Evolutionary conservation across 345 rosid genomes (phyloP).

Genomic region (Aethionema arabicum): DNA sequence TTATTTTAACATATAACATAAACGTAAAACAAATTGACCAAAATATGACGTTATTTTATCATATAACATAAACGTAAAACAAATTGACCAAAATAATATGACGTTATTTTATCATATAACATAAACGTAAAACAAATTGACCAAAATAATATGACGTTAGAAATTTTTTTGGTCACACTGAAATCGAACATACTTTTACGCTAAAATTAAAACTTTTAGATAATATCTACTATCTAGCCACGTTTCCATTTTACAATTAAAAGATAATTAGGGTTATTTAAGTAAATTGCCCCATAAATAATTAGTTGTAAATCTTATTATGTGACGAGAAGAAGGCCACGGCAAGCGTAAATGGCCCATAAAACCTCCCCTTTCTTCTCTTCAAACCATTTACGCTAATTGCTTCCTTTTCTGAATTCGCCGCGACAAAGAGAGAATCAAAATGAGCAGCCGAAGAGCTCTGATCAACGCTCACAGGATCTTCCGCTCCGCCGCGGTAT

Average conservation of each 20-base stretch:
- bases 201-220: too few relatives aligned
- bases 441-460: constrained; percentile 52
- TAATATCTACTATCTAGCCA: too few relatives aligned
- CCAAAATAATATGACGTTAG: too few relatives aligned
- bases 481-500: constrained; percentile 39
- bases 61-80: too few relatives aligned
- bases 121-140: too few relatives aligned
- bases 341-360: constrained; percentile 17
- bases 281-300: neutral
- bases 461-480: constrained; percentile 44
- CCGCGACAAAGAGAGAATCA: neutral
- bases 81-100: too few relatives aligned
- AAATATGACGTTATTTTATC: too few relatives aligned
- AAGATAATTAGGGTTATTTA: neutral
- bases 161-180: too few relatives aligned
- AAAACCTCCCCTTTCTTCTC: neutral
- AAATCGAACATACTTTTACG: too few relatives aligned
- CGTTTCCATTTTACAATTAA: neutral
- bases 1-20: too few relatives aligned
- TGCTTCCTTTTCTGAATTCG: neutral
- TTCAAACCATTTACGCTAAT: constrained; percentile 6
- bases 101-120: too few relatives aligned
- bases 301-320: neutral
- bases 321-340: constrained; percentile 28
- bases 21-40: too few relatives aligned